phyloP scores from a whole-genome alignment of 139 green algal species.

The Ostreobium quekettii region DNA sequence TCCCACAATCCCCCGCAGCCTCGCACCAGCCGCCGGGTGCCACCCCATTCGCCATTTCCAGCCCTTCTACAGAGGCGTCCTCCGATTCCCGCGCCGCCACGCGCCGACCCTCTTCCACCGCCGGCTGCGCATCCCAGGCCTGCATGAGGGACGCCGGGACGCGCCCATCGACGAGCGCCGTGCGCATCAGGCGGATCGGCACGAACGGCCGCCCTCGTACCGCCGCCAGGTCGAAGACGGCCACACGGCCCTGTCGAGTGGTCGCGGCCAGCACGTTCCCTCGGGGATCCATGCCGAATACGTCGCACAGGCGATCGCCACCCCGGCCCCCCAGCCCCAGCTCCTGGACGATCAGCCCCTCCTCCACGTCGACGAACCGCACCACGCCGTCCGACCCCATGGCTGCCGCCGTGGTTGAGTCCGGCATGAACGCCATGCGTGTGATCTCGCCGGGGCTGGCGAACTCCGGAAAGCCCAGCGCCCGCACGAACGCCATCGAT shows the following conservation, averaged over 20 bases:
- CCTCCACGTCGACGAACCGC: constrained; percentile 27
- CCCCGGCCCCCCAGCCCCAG: constrained; percentile 11
- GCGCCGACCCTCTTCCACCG: background rate
- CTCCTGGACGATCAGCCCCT: background rate
- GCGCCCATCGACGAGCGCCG: background rate
- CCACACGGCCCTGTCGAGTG: constrained; percentile 31
- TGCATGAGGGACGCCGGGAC: constrained; percentile 1
- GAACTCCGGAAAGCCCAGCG: background rate
- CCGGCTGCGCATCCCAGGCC: background rate
- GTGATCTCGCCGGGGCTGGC: background rate
- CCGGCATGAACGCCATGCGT: background rate
- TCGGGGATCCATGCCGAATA: constrained; percentile 30
- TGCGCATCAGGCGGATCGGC: background rate
- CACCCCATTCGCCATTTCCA: constrained; percentile 20
- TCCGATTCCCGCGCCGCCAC: constrained; percentile 1
- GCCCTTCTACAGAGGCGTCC: constrained; percentile 2
- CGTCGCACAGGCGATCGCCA: constrained; percentile 12
- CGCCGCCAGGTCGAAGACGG: constrained; percentile 35
- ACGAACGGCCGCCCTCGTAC: constrained; percentile 7
- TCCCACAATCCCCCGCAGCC: background rate
- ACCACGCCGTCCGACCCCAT: constrained; percentile 7
- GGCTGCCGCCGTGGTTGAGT: background rate
- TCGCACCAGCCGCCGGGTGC: background rate
- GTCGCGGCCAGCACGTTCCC: constrained; percentile 34
- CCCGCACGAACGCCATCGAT: background rate